Evolutionary conservation across 306 rosid genomes (phyloP).

Genomic region (Glycine latifolia): DNA sequence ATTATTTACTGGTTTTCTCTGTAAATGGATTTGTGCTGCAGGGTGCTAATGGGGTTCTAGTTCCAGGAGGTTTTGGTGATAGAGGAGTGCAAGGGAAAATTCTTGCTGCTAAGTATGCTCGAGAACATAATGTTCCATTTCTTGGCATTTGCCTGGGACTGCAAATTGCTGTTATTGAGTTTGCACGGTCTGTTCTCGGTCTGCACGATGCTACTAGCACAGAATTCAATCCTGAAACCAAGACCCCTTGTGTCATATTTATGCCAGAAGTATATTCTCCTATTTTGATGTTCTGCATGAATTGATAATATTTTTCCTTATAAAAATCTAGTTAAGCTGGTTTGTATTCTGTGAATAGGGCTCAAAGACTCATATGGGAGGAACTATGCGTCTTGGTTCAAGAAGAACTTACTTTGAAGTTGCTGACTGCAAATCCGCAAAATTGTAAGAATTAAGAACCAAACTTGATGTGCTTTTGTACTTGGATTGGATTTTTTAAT

Average conservation of each 20-base stretch:
- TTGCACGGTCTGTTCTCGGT: slow-evolving; percentile 84
- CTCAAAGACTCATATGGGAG: slow-evolving; percentile 97
- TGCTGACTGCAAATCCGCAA: slow-evolving; percentile 79
- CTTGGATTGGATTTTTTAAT: background rate
- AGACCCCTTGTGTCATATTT: slow-evolving; percentile 83
- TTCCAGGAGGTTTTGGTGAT: slow-evolving; percentile 98
- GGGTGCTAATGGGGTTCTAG: slow-evolving; percentile 90
- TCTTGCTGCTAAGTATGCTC: slow-evolving; percentile 90
- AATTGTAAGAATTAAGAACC: slow-evolving; percentile 69
- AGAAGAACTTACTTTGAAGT: slow-evolving; percentile 84
- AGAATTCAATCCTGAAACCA: slow-evolving; percentile 78
- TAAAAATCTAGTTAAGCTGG: slow-evolving; percentile 31
- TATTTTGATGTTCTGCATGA: background rate
- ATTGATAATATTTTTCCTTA: slow-evolving; percentile 10
- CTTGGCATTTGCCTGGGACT: slow-evolving; percentile 93
- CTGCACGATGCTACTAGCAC: slow-evolving; percentile 82
- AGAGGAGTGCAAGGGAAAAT: slow-evolving; percentile 94
- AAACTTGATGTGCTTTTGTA: slow-evolving; percentile 31
- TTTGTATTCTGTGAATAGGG: slow-evolving; percentile 60
- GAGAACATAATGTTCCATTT: slow-evolving; percentile 80
- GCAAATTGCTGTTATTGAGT: slow-evolving; percentile 95
- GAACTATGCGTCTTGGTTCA: slow-evolving; percentile 97
- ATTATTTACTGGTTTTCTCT: slow-evolving; percentile 31
- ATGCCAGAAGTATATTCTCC: slow-evolving; percentile 85
- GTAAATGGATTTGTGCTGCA: slow-evolving; percentile 53